phyloP scores from a whole-genome alignment of 2,329 filamentous ascomycete species.

The Fusarium aywerte region DNA sequence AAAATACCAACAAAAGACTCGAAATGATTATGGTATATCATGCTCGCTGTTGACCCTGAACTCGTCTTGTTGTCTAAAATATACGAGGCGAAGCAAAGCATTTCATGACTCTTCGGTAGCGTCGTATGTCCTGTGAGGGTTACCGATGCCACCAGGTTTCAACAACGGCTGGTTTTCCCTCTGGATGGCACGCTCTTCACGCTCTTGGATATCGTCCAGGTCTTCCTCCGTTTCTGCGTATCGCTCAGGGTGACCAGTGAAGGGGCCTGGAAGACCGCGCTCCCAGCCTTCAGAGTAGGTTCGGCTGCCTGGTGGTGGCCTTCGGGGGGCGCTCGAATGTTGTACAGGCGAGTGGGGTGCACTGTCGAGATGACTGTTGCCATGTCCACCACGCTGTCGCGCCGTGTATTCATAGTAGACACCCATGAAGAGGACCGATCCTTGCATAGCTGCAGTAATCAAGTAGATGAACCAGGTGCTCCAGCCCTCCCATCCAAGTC shows the following conservation, averaged over 20 bases:
- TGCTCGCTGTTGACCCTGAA: conserved; percentile 33
- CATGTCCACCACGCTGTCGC: conserved; percentile 48
- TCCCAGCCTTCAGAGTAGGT: conserved; percentile 64
- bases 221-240: conserved; percentile 64
- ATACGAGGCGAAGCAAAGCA: not conserved
- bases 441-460: conserved; percentile 87
- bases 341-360: conserved; percentile 47
- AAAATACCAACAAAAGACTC: conserved; percentile 25
- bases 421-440: conserved; percentile 80
- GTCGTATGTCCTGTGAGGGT: conserved; percentile 56
- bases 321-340: conserved; percentile 45
- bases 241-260: conserved; percentile 63
- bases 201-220: conserved; percentile 61
- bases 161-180: conserved; percentile 63
- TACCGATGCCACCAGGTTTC: conserved; percentile 62
- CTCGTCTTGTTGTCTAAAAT: conserved; percentile 15
- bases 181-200: conserved; percentile 62
- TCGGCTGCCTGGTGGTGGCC: conserved; percentile 53
- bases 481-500: conserved; percentile 87
- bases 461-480: conserved; percentile 95
- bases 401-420: conserved; percentile 75
- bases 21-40: conserved; percentile 37
- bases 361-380: conserved; percentile 40
- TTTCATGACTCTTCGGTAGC: conserved; percentile 39
- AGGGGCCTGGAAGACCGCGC: conserved; percentile 61